Evolutionary conservation across 2,329 filamentous ascomycete species (phyloP), one percentile per base, ranked within the genome.

Genomic region (Calonectria pseudoturangicola): DNA sequence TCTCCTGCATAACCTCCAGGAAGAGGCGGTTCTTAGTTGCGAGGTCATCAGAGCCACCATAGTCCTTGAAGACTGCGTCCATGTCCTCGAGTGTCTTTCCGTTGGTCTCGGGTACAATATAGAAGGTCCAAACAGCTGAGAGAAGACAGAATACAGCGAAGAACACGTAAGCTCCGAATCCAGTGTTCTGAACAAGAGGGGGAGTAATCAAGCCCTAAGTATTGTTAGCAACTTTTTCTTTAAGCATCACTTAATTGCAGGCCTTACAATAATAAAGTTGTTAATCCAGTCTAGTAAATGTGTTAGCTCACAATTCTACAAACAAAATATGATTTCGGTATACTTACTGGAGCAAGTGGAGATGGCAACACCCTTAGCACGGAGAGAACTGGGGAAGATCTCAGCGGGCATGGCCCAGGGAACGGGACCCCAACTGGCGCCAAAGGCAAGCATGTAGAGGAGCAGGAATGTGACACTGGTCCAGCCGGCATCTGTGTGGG

Each of bases 361-460:
- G 13, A 92, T 84, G 0, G 91, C 89, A 3, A 92, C 89, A 30
- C 92, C 92, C 79, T 93, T 93, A 1, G 91, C 90, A 12, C 92
- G 86, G 0, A 92, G 84, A 2, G 88, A 89, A 0, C 87, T 87
- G 0, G 92, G 89, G 79, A 93, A 94, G 12, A 93, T 89, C 77
- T 94, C 92, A 7, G 86, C 79, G 0, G 88, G 81, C 76, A 88
- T 81, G 3, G 83, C 85, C 87, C 85, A 89, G 1, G 84, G 85
- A 0, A 89, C 85, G 2, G 88, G 88, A 0, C 88, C 89, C 88
- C 90, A 93, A 0, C 87, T 88, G 0, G 87, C 88, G 2, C 90
- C 91, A 72, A 92, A 93, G 2, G 85, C 82, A 47, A 91, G 79
- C 86, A 92, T 92, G 79, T 91, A 92, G 63, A 91, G 84, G 62